phyloP scores from a whole-genome alignment of 1,284 basidiomycete genomes.

The Microbotryum violaceum region DNA sequence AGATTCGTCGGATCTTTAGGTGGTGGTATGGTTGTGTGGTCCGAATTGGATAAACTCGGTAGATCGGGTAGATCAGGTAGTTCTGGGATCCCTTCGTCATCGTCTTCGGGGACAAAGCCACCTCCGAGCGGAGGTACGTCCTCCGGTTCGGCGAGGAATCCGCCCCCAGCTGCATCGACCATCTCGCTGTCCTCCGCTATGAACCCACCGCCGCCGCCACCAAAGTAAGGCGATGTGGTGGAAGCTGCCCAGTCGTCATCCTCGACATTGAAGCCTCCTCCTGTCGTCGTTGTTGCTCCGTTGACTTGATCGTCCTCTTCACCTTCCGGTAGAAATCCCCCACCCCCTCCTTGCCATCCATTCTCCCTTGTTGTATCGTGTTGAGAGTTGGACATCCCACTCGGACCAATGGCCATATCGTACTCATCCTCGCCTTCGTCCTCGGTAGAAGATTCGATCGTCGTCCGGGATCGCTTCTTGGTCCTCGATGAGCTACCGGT shows the following conservation, averaged over 20 bases:
- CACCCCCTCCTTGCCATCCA: not conserved
- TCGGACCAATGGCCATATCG: too few species aligned
- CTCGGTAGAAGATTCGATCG: too few species aligned
- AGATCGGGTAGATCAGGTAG: not conserved
- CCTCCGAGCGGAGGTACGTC: not conserved
- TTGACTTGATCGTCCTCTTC: not conserved
- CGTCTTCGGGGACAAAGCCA: not conserved
- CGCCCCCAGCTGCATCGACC: slow-evolving; percentile 3
- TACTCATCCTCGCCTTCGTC: too few species aligned
- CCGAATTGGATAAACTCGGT: not conserved
- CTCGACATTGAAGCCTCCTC: slow-evolving; percentile 7
- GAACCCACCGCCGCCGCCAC: slow-evolving; percentile 4
- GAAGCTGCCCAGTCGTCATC: not conserved
- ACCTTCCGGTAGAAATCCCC: slow-evolving; percentile 6
- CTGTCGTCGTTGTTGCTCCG: not conserved
- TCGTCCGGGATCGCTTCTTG: too few species aligned
- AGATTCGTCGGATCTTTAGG: not conserved
- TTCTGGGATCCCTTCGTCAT: not conserved
- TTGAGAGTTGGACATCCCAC: too few species aligned
- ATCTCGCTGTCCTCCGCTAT: slow-evolving; percentile 3
- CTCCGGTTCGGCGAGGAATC: slow-evolving; percentile 4
- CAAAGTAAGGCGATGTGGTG: not conserved
- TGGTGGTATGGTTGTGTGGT: too few species aligned
- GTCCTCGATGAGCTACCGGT: too few species aligned
- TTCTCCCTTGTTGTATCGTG: too few species aligned